Base-by-base conservation (phyloP, 1,284 basidiomycete species). In the Meripilus lineatus region DNA sequence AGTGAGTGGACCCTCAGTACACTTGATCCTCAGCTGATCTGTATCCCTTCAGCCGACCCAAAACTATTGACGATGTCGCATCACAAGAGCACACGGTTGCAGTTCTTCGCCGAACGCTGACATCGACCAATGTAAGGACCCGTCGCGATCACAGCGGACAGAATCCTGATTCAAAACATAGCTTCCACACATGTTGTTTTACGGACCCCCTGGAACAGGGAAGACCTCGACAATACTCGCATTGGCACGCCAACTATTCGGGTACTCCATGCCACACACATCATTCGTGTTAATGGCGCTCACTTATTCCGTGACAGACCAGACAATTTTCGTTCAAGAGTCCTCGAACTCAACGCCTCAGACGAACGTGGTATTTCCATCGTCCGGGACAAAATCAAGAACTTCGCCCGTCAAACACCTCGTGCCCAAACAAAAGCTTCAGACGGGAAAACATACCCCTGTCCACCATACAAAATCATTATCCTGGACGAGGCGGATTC, bases 171-270 rank as follows among this genome's bases (percentile, higher is more conserved):
- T n/a, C n/a, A n/a, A n/a, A n/a, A 18, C 13, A 5, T 62, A 99
- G 95, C 76, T 99, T 37, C 95, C 96, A 2, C 96, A 99, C 62
- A 99, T 99, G 95, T 74, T 99, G 40, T 99, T 99, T 72, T 99
- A 99, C 56, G 96, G 96, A 0, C 96, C 96, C 15, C 96, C 96
- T 7, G 96, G 96, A 23, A 99, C 96, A 5, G 96, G 96, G 39
- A 99, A 99, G 67, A 99, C 96, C 13, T 96, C 93, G 30, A 98
- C 96, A 1, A 99, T 99, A 55, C 81, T 99, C 13, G 96, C 96
- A 11, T 72, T 99, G 32, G 76, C 96, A 34, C 75, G 94, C 39
- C 93, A 99, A 64, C 77, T 99, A 14, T 99, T 95, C 61, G 96
- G 96, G 90, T 92, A 50, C 48, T 46, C n/a, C 3, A 37, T 33